Evolutionary conservation across 2,329 filamentous ascomycete species (phyloP).

Genomic region (Emmonsiellopsis sp.): DNA sequence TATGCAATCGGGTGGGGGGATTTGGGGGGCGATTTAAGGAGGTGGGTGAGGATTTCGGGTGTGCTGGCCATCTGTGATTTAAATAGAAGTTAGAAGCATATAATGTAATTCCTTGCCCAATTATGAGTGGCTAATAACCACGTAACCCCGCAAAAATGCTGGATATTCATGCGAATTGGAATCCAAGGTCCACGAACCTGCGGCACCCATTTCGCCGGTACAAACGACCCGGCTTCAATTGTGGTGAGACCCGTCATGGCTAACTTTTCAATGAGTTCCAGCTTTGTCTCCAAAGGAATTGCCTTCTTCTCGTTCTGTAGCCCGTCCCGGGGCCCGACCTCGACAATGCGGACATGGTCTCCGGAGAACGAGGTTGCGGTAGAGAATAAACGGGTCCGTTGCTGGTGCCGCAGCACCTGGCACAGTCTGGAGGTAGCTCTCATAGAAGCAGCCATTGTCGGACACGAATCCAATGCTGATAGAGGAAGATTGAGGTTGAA

Average conservation of each 20-base stretch:
- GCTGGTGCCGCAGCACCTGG: slow-evolving; percentile 16
- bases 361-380: slow-evolving; percentile 34
- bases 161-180: too few species aligned
- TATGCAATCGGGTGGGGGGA: slow-evolving; percentile 49
- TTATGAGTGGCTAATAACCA: too few species aligned
- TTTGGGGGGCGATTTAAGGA: slow-evolving; percentile 43
- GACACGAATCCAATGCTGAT: not conserved
- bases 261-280: slow-evolving; percentile 40
- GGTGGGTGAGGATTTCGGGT: slow-evolving; percentile 48
- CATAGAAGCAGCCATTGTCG: slow-evolving; percentile 18
- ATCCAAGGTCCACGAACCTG: slow-evolving; percentile 28
- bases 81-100: not conserved
- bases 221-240: slow-evolving; percentile 46
- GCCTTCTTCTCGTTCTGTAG: slow-evolving; percentile 45
- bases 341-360: slow-evolving; percentile 45
- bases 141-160: too few species aligned
- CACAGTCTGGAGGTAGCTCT: slow-evolving; percentile 22
- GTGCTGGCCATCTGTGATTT: slow-evolving; percentile 54
- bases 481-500: not conserved
- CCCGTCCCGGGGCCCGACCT: slow-evolving; percentile 46
- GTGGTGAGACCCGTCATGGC: slow-evolving; percentile 41
- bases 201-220: slow-evolving; percentile 47
- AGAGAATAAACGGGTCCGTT: slow-evolving; percentile 22
- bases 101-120: too few species aligned
- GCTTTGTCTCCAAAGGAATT: slow-evolving; percentile 40